Evolutionary conservation across 371 early-diverging fungal genomes (phyloP), one percentile per base, ranked within the genome.

Genomic region (Mucor lusitanicus): DNA sequence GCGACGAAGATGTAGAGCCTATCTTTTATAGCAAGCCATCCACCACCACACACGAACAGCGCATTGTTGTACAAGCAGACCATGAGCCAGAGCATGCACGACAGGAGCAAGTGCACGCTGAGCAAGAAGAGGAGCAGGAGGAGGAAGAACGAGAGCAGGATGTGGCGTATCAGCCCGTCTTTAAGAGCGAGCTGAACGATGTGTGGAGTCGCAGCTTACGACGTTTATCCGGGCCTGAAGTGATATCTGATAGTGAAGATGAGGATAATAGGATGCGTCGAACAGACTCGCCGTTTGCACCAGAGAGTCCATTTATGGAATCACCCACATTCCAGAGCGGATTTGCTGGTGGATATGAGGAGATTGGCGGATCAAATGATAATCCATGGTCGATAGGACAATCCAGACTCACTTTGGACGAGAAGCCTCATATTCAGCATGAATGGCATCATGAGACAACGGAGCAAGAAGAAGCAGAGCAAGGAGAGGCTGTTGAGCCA

Each of bases 1-100:
- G 73, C 3, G 88, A 88, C 65, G 86, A 88, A 67, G 88, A 88
- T 58, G 81, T 88, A 35, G 83, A 77, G 44, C 75, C 78, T 13
- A 46, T 46, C 3, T 78, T 75, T 30, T 78, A 72, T 56, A 61
- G 59, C 7, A 67, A 65, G 2, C 57, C 59, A 40, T 27, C 50
- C 6, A 30, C 30, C 6, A 30, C 30, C 7, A 28, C 40, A 6
- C 37, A 46, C 15, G 61, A 56, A 32, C 58, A 57, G 6, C 53
- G 42, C 25, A 30, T 39, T 3, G 30, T 63, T 13, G 60, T 54
- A 25, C 28, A 40, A 19, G 42, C 23, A 7, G 66, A 54, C 11
- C 40, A 58, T 25, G 39, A 39, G 15, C 27, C n/a, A 59, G 23
- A 30, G 6, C 13, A 19, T n/a, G 2, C 59, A 32, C 40, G 6